Evolutionary conservation across 1,284 basidiomycete genomes (phyloP).

Genomic region (Puccinia coronata): DNA sequence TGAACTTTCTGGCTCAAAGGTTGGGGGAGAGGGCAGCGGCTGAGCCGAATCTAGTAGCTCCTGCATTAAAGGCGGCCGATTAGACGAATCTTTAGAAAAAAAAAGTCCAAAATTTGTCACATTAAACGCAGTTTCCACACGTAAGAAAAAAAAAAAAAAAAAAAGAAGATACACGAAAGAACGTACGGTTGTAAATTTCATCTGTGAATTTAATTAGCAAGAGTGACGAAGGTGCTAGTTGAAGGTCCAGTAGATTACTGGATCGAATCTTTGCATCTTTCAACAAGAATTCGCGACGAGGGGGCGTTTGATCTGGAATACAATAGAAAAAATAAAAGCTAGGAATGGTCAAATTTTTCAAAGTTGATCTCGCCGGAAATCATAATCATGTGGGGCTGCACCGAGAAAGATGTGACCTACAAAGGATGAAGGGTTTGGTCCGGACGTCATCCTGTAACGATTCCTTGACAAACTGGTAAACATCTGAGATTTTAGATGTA

Average conservation of each 20-base stretch:
- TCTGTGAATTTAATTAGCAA: conserved; percentile 75
- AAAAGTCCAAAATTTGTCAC: neutral
- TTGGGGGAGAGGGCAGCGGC: conserved; percentile 67
- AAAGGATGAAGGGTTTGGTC: conserved; percentile 75
- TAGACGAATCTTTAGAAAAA: conserved; percentile 52
- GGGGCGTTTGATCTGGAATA: conserved; percentile 72
- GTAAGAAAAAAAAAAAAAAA: neutral
- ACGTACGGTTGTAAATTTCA: conserved; percentile 69
- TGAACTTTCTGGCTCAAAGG: conserved; percentile 52
- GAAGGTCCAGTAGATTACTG: conserved; percentile 69
- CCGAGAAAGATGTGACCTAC: conserved; percentile 62
- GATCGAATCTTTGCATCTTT: conserved; percentile 72
- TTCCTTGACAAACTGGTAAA: conserved; percentile 79
- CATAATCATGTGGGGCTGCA: neutral
- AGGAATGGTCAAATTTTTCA: too few species aligned
- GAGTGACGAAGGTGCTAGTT: conserved; percentile 76
- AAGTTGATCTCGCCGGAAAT: too few species aligned
- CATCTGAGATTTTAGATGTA: conserved; percentile 71
- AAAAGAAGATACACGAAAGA: conserved; percentile 11
- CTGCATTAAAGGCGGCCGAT: conserved; percentile 69
- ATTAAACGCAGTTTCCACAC: neutral
- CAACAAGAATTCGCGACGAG: conserved; percentile 75
- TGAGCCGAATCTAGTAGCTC: conserved; percentile 65
- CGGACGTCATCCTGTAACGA: conserved; percentile 71
- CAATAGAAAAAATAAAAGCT: too few species aligned